These are phyloP conservation scores for Phylloporus sp. DNA, from an alignment of 768 basidiomycete species.

Conservation along the genomic window DNA sequence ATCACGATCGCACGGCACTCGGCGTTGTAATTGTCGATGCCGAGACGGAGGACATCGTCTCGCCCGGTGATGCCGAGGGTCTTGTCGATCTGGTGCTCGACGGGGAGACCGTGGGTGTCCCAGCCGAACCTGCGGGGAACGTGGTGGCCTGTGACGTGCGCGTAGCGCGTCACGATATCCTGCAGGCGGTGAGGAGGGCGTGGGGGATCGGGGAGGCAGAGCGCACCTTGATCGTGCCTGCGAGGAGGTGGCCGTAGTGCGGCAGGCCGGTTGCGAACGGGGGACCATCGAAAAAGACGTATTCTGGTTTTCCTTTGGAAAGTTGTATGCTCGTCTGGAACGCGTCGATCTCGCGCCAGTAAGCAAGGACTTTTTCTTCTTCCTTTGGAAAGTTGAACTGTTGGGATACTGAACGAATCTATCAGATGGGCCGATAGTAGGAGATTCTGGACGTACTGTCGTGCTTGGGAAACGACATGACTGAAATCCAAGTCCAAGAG, in stretches of 20 bases:
- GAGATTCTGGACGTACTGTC: slow-evolving; percentile 51
- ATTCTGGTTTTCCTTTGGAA: slow-evolving; percentile 86
- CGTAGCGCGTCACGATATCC: slow-evolving; percentile 98
- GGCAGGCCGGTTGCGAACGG: slow-evolving; percentile 97
- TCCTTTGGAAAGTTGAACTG: slow-evolving; percentile 83
- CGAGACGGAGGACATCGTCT: slow-evolving; percentile 91
- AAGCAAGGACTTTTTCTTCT: slow-evolving; percentile 85
- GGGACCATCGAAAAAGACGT: slow-evolving; percentile 94
- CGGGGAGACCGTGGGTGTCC: slow-evolving; percentile 98
- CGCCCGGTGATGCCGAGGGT: slow-evolving; percentile 87
- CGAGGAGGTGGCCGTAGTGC: slow-evolving; percentile 92
- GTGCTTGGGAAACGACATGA: slow-evolving; percentile 67
- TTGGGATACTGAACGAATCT: slow-evolving; percentile 52
- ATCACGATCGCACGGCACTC: slow-evolving; percentile 97
- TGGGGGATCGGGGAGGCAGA: not conserved
- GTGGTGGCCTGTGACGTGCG: slow-evolving; percentile 87
- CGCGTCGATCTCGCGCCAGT: slow-evolving; percentile 96
- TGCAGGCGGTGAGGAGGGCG: slow-evolving; percentile 28
- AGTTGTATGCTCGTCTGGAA: slow-evolving; percentile 93
- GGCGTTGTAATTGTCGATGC: slow-evolving; percentile 95
- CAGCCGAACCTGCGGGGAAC: slow-evolving; percentile 95
- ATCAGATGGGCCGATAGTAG: slow-evolving; percentile 2
- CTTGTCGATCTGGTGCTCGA: slow-evolving; percentile 99
- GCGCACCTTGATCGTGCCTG: slow-evolving; percentile 87
- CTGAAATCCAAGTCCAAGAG: not conserved